These are phyloP conservation scores for Dothiorella sarmentorum DNA, from an alignment of 2,329 filamentous ascomycete species.

Conservation along the genomic window DNA sequence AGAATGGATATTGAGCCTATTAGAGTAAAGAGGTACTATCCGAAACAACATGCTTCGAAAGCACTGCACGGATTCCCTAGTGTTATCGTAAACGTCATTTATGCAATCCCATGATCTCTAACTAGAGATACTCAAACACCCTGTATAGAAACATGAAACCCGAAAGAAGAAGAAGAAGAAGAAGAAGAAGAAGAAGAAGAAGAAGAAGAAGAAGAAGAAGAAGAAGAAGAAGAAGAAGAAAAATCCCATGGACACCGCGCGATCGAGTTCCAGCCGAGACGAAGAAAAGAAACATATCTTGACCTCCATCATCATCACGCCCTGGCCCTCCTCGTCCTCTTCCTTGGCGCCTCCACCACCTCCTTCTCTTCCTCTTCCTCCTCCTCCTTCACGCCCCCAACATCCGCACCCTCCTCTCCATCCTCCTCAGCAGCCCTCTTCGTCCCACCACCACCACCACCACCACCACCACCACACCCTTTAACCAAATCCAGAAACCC, in stretches of 20 bases:
- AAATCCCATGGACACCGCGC: too few relatives aligned
- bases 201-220: neutral
- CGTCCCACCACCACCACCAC: neutral
- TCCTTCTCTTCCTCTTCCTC: neutral
- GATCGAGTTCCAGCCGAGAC: too few relatives aligned
- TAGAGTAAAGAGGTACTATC: too few relatives aligned
- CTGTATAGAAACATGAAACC: neutral
- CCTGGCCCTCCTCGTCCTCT: slow-evolving; percentile 3
- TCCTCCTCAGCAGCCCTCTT: slow-evolving; percentile 6
- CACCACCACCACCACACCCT: neutral
- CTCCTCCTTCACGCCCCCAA: neutral
- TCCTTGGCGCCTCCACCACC: neutral
- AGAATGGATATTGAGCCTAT: too few relatives aligned
- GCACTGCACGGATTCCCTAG: too few relatives aligned
- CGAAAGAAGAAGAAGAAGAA: neutral
- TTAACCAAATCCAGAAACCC: neutral
- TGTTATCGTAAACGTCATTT: too few relatives aligned
- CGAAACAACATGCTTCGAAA: too few relatives aligned
- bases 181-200: neutral
- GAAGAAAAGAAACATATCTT: too few relatives aligned
- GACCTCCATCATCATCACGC: neutral
- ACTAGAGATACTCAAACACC: too few relatives aligned
- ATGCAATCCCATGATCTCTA: too few relatives aligned
- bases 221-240: neutral
- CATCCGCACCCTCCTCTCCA: neutral